Conservation (phyloP, 768 basidiomycete genomes). For the Leccinum uliginosum region DNA sequence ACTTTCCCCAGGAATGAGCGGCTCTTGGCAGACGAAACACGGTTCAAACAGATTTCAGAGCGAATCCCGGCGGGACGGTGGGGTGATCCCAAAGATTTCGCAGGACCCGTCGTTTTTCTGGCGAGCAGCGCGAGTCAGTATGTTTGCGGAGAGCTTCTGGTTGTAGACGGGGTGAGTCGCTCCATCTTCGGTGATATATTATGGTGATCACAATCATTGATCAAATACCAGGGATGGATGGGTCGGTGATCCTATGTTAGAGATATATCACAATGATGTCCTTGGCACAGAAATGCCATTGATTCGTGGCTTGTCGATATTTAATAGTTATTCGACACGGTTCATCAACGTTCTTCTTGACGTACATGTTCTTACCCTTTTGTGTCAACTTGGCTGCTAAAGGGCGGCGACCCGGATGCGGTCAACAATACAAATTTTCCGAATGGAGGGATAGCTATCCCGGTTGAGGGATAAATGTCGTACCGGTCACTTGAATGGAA, state of each 20-base stretch:
- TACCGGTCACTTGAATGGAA: neutral
- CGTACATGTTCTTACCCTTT: constrained; percentile 14
- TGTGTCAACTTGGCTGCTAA: neutral
- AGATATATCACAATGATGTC: neutral
- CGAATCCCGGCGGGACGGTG: constrained; percentile 67
- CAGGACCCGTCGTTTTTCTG: constrained; percentile 62
- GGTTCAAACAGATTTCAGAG: constrained; percentile 64
- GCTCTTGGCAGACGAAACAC: constrained; percentile 55
- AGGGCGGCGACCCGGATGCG: constrained; percentile 3
- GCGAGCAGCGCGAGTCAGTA: constrained; percentile 63
- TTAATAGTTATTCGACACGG: constrained; percentile 1
- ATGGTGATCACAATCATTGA: constrained; percentile 8
- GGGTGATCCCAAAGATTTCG: constrained; percentile 64
- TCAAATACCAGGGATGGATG: constrained; percentile 52
- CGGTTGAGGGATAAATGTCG: neutral
- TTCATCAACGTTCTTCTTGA: constrained; percentile 8
- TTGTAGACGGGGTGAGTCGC: constrained; percentile 64
- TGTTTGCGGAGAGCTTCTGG: constrained; percentile 61
- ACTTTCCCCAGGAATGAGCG: constrained; percentile 53
- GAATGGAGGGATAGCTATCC: constrained; percentile 3
- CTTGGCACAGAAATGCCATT: neutral
- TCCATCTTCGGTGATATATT: neutral
- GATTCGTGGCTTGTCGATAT: neutral
- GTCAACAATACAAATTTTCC: constrained; percentile 4
- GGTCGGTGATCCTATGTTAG: constrained; percentile 35